These are phyloP conservation scores for Sporothrix globosa DNA, from an alignment of 2,329 filamentous ascomycete species.

Conservation along the genomic window DNA sequence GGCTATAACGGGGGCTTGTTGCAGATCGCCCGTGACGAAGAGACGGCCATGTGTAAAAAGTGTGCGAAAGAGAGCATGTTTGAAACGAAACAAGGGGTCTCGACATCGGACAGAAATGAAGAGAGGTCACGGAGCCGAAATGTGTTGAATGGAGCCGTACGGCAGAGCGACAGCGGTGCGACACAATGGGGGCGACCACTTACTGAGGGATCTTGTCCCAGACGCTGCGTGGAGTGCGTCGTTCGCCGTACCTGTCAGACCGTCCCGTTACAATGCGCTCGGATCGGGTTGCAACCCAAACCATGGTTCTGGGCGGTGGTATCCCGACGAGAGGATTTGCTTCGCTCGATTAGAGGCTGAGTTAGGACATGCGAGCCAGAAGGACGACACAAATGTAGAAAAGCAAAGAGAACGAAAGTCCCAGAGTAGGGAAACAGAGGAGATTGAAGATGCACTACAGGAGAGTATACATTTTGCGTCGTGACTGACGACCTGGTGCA, in stretches of 20 bases:
- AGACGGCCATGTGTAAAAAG: not conserved
- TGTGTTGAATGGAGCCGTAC: too few relatives aligned
- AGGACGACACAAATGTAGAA: too few relatives aligned
- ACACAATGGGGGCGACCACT: not conserved
- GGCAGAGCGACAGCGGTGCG: not conserved
- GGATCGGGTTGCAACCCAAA: constrained; percentile 14
- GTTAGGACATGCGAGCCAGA: not conserved
- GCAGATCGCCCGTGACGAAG: constrained; percentile 1
- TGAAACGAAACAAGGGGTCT: too few relatives aligned
- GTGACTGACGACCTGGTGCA: not conserved
- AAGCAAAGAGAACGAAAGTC: too few relatives aligned
- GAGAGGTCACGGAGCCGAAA: too few relatives aligned
- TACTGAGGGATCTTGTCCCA: too few relatives aligned
- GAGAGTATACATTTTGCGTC: constrained; percentile 6
- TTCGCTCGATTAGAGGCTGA: not conserved
- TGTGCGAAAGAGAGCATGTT: not conserved
- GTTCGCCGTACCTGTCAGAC: constrained; percentile 12
- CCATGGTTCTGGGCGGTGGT: constrained; percentile 15
- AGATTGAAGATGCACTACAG: not conserved
- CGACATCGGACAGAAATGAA: not conserved
- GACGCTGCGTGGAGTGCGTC: too few relatives aligned
- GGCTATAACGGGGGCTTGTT: constrained; percentile 14
- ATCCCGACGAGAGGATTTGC: not conserved
- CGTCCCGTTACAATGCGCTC: too few relatives aligned
- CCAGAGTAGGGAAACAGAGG: too few relatives aligned